These are phyloP conservation scores for Salvia splendens DNA, from an alignment of 257 asterid genomes.

Conservation along the genomic window DNA sequence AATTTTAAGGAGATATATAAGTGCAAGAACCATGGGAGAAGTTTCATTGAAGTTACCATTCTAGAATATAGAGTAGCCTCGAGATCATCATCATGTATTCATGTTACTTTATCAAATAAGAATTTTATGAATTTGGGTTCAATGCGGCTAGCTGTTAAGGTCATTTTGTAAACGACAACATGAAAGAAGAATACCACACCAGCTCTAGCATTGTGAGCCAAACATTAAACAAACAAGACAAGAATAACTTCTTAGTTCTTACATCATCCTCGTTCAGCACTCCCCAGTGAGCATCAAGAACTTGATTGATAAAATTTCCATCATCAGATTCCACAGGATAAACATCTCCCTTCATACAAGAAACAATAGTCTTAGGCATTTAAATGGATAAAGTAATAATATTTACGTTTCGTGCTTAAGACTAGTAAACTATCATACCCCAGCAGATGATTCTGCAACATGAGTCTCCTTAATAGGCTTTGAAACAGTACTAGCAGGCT, in stretches of 20 bases:
- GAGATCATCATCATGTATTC: neutral
- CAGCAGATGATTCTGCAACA: constrained; percentile 50
- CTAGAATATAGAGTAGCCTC: constrained; percentile 14
- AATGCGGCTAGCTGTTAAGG: constrained; percentile 15
- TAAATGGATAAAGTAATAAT: neutral
- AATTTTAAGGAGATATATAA: constrained; percentile 30
- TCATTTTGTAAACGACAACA: constrained; percentile 18
- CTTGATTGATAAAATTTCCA: constrained; percentile 56
- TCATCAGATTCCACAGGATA: constrained; percentile 80
- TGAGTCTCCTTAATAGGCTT: constrained; percentile 39
- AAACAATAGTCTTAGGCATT: constrained; percentile 34
- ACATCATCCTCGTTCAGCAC: constrained; percentile 89
- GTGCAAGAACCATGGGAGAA: constrained; percentile 15
- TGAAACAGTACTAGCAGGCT: constrained; percentile 50
- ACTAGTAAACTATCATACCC: constrained; percentile 50
- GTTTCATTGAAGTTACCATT: neutral
- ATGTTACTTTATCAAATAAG: constrained; percentile 16
- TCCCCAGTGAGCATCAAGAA: constrained; percentile 99
- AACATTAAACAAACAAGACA: constrained; percentile 5
- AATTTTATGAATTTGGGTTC: neutral
- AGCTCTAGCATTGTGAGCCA: constrained; percentile 3
- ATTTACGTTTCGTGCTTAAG: constrained; percentile 12
- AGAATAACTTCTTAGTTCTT: constrained; percentile 48
- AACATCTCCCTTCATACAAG: constrained; percentile 83
- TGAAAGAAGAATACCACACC: constrained; percentile 4